Evolutionary conservation across 2,329 filamentous ascomycete species (phyloP).

Genomic region (Rachicladosporium sp.): DNA sequence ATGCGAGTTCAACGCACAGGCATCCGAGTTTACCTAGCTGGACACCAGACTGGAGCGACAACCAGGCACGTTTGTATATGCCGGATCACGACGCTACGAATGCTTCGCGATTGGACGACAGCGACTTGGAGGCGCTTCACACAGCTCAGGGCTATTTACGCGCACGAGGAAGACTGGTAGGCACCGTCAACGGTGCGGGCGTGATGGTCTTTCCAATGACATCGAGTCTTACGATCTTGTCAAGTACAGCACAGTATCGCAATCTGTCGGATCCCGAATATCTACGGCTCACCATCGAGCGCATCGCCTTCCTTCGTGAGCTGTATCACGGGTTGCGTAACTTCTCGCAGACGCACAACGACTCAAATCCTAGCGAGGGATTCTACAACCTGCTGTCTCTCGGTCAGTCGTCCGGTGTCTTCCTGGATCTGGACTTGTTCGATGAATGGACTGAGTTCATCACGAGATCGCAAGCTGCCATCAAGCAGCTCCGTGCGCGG

Average conservation of each 20-base stretch:
- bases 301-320: background rate
- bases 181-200: background rate
- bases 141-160: background rate
- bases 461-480: background rate
- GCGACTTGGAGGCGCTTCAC: background rate
- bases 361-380: background rate
- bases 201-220: background rate
- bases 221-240: background rate
- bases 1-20: background rate
- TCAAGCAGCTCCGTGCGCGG: background rate
- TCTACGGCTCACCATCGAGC: background rate
- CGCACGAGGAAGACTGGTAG: background rate
- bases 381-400: background rate
- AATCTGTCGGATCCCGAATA: background rate
- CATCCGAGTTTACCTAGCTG: background rate
- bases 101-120: background rate
- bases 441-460: background rate
- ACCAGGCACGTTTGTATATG: background rate
- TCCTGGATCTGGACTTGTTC: background rate
- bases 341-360: background rate
- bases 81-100: background rate
- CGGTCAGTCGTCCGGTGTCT: background rate
- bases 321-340: background rate
- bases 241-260: background rate
- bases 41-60: background rate